Evolutionary conservation across 208 protist species (phyloP), one percentile per base, ranked within the genome.

Genomic region (Leishmania guyanensis): DNA sequence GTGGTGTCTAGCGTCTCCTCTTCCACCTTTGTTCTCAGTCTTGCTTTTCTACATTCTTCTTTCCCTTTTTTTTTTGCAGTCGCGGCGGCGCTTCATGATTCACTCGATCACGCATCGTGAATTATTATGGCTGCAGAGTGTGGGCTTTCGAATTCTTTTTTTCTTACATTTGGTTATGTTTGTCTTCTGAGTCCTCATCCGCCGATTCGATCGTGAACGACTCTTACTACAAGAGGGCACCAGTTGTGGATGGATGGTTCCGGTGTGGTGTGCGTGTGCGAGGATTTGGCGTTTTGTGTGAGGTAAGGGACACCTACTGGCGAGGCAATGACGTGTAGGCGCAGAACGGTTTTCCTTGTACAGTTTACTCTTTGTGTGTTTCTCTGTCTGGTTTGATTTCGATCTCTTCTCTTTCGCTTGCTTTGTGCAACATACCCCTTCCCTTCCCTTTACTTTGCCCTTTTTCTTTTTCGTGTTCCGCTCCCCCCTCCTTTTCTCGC

Each of bases 131-230:
- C 69, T 73, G 69, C 69, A 73, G 69, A 46, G 48, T 51, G 69
- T 73, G 29, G 16, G 46, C 1, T 74, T 54, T 54, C 36, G 20
- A 36, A 2, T 53, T 48, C 39, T 51, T 53, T 75, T 53, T 72
- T 60, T 64, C 26, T 58, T 72, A 39, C 58, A 64, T 69, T 29
- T 16, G 51, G 12, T 58, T 43, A 48, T 58, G 48, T 20, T 76
- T 9, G 75, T 76, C 60, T 36, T 73, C 14, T 79, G 46, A 26
- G 43, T 51, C 46, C 46, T 73, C 69, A 53, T 73, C 26, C 69
- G 29, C 43, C 20, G 69, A 29, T 20, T 73, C 8, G 69, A 53
- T 36, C n/a, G 17, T 46, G 22, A n/a, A 33, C 8, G 39, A 12
- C n/a, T 53, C 26, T 53, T 73, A 26, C 36, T 51, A 51, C 14